A percentile compares a stretch with the other conserved stretches of the same genome.
Conservation (phyloP, 2,329 filamentous ascomycete genomes). For the Lachnellula hyalina region DNA sequence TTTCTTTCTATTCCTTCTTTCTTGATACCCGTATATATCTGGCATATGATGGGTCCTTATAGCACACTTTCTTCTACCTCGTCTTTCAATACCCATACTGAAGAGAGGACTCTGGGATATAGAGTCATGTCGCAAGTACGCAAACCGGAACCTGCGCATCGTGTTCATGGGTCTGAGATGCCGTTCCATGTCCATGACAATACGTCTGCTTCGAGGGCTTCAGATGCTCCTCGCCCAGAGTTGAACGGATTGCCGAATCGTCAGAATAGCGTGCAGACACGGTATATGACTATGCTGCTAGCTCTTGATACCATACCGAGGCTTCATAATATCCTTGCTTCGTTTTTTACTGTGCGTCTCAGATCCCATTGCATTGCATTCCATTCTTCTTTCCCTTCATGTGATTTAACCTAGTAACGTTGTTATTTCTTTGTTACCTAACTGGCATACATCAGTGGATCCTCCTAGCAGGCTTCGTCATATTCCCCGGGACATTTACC, state of each 20-base stretch:
- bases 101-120: neutral
- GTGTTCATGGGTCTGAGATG: neutral
- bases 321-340: constrained; percentile 26
- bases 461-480: constrained; percentile 27
- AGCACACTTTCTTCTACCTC: constrained; percentile 8
- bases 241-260: constrained; percentile 2
- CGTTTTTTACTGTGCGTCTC: constrained; percentile 25
- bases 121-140: constrained; percentile 2
- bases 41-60: constrained; percentile 10
- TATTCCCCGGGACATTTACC: constrained; percentile 29
- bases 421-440: too few species aligned
- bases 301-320: constrained; percentile 26
- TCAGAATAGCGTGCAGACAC: constrained; percentile 23
- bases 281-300: constrained; percentile 28
- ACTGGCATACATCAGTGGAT: constrained; percentile 8
- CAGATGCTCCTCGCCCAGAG: constrained; percentile 1
- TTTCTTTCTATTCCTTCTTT: neutral
- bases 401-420: neutral
- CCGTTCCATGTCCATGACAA: neutral
- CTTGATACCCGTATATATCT: neutral
- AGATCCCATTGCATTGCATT: neutral
- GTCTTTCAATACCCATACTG: neutral
- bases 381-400: neutral
- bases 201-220: constrained; percentile 1
- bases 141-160: constrained; percentile 1